Evolutionary conservation across 805 yeast genomes (phyloP).

Genomic region (Ogataea paradorogensis): DNA sequence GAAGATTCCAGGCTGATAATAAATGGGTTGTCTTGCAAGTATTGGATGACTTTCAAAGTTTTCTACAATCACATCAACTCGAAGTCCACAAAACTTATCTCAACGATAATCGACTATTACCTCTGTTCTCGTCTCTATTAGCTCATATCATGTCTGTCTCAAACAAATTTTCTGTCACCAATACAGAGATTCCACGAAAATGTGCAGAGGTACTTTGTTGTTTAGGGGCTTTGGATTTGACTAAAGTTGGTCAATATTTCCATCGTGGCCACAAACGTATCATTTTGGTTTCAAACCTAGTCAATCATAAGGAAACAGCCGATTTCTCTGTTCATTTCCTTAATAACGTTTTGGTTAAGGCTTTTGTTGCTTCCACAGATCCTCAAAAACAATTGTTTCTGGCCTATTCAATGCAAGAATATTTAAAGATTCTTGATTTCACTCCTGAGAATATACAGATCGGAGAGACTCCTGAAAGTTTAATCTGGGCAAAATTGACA

Average conservation of each 20-base stretch:
- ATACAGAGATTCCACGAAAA: conserved; percentile 48
- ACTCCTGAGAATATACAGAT: conserved; percentile 21
- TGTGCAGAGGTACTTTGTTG: conserved; percentile 71
- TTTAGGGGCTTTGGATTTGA: conserved; percentile 73
- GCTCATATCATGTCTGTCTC: conserved; percentile 55
- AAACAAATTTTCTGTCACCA: conserved; percentile 48
- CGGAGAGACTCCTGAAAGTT: conserved; percentile 30
- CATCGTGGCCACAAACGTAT: conserved; percentile 36
- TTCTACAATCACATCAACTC: conserved; percentile 48
- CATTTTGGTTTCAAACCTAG: conserved; percentile 62
- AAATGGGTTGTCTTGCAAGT: conserved; percentile 72
- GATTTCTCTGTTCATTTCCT: conserved; percentile 63
- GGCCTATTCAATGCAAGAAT: conserved; percentile 88
- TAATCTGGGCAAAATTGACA: conserved; percentile 61
- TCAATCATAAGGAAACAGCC: conserved; percentile 57
- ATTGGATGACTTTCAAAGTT: conserved; percentile 57
- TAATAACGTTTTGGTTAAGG: conserved; percentile 69
- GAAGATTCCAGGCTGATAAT: conserved; percentile 60
- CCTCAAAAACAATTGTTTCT: conserved; percentile 80
- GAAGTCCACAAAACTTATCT: conserved; percentile 47
- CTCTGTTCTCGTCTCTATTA: conserved; percentile 43
- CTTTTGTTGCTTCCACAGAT: conserved; percentile 87
- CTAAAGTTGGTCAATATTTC: conserved; percentile 41
- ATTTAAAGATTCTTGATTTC: conserved; percentile 57
- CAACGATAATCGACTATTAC: conserved; percentile 30